phyloP scores from a whole-genome alignment of 2,329 filamentous ascomycete species.

The Albifimbria verrucaria region DNA sequence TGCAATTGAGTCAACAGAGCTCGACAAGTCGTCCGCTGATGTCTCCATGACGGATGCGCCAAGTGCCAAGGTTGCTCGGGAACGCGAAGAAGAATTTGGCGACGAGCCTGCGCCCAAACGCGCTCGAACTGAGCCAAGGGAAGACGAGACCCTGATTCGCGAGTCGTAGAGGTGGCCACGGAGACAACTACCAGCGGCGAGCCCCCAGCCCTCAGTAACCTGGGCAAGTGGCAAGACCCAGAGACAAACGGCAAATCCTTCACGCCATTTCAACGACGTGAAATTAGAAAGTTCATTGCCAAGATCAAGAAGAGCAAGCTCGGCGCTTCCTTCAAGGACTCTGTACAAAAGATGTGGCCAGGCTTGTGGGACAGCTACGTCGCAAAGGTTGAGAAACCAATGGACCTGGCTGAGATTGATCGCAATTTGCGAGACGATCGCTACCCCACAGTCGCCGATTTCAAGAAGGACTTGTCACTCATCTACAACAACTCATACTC shows the following conservation, averaged over 20 bases:
- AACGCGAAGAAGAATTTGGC: constrained; percentile 69
- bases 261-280: constrained; percentile 57
- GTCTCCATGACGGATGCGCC: constrained; percentile 54
- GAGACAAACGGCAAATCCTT: constrained; percentile 47
- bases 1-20: constrained; percentile 32
- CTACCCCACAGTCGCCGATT: constrained; percentile 68
- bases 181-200: constrained; percentile 6
- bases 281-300: constrained; percentile 63
- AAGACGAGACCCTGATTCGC: constrained; percentile 25
- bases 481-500: constrained; percentile 74
- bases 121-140: constrained; percentile 64
- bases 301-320: constrained; percentile 84
- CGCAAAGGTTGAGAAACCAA: constrained; percentile 68
- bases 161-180: background rate
- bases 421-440: constrained; percentile 63
- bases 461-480: constrained; percentile 71
- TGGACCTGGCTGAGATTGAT: constrained; percentile 84
- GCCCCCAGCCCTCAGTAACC: constrained; percentile 18
- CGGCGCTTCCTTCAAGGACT: constrained; percentile 69
- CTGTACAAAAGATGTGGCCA: constrained; percentile 75
- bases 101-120: constrained; percentile 73
- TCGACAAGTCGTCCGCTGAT: constrained; percentile 32
- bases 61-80: constrained; percentile 63
- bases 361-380: constrained; percentile 71
- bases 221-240: constrained; percentile 38